Evolutionary conservation across 306 rosid species (phyloP), one percentile per base, ranked within the genome.

Genomic region (Vigna angularis): DNA sequence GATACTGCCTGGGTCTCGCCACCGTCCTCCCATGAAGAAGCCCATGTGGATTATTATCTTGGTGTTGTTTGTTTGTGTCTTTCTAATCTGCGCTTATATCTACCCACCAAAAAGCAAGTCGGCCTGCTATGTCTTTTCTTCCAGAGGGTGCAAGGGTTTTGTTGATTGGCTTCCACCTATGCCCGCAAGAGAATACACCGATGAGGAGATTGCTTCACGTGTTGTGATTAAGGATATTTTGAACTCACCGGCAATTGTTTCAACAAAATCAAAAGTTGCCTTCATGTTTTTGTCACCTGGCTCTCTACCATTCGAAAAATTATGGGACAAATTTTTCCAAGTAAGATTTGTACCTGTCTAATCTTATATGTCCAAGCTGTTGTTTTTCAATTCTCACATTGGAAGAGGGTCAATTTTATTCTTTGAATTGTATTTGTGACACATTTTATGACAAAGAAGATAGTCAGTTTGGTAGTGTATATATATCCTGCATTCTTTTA

Each of bases 221-320:
- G 89, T 79, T 76, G 98, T 96, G 72, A 84, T 87, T 78, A 89
- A 72, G 74, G 98, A 96, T 74, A 86, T 96, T 81, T 81, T 96
- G 87, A 91, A 77, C 48, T 73, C 91, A 1, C 85, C 85, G 11
- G 59, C 91, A 40, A 16, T 67, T 70, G 75, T 75, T 64, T 72
- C 90, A 0, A 81, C 87, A 68, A 86, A 45, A 59, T 86, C 96
- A 0, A 96, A 96, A 86, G n/a, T 96, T 83, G 99, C 98, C 15
- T 96, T 96, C 86, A 87, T 96, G 98, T 96, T 96, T 88, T 73
- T 96, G 87, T 89, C 93, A 20, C 97, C 94, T 7, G 89, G 90
- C 79, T 89, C 97, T 16, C 83, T 96, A 64, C 98, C 99, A 57
- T 86, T 96, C 55, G 99, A 96, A 90, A 93, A 49, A 85, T 85